Evolutionary conservation across 2,329 filamentous ascomycete species (phyloP).

Genomic region (Fusarium globosum): DNA sequence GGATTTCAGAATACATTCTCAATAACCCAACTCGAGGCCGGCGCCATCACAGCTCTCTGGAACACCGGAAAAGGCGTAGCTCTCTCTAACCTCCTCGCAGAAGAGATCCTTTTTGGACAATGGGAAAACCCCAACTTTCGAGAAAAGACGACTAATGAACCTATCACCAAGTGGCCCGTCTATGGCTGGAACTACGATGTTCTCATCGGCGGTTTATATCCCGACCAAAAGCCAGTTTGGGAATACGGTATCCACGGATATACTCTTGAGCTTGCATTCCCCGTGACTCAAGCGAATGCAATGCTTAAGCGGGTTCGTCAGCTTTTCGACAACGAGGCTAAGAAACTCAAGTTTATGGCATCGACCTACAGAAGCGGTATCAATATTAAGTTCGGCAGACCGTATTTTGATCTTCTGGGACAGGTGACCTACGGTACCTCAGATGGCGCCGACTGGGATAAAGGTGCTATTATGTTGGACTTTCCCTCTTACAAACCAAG

Average conservation of each 20-base stretch:
- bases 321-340: neutral
- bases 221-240: neutral
- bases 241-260: neutral
- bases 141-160: slow-evolving; percentile 4
- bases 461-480: slow-evolving; percentile 2
- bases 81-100: neutral
- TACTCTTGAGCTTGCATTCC: neutral
- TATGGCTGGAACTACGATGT: slow-evolving; percentile 16
- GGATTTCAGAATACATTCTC: slow-evolving; percentile 13
- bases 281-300: neutral
- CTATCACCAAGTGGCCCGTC: neutral
- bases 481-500: neutral
- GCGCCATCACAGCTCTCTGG: neutral
- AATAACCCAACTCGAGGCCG: neutral
- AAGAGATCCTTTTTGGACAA: slow-evolving; percentile 3
- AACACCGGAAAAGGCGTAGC: slow-evolving; percentile 2
- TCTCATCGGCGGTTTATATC: slow-evolving; percentile 2
- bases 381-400: slow-evolving; percentile 5
- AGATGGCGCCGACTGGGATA: neutral
- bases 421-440: neutral
- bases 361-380: neutral
- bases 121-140: slow-evolving; percentile 10
- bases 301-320: neutral
- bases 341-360: slow-evolving; percentile 2
- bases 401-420: neutral